A percentile compares a stretch with the other conserved stretches of the same genome.
phyloP scores from a whole-genome alignment of 2,329 filamentous ascomycete species.

The Pyrenophora tritici-repentis region DNA sequence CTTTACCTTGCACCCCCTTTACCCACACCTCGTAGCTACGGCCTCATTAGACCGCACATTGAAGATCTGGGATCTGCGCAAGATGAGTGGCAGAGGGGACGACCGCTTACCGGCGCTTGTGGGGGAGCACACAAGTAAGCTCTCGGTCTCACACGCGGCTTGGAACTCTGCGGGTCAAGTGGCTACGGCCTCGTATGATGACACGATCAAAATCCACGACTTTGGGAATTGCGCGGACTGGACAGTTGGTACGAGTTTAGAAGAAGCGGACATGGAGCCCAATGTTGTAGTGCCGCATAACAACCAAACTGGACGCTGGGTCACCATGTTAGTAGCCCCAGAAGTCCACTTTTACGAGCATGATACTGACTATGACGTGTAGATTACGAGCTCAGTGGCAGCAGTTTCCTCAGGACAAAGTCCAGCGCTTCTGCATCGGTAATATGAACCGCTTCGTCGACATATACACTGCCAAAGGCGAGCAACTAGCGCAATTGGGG shows the following conservation, averaged over 20 bases:
- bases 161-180: slow-evolving; percentile 86
- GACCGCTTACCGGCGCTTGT: slow-evolving; percentile 69
- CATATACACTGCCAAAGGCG: slow-evolving; percentile 79
- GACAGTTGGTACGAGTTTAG: slow-evolving; percentile 64
- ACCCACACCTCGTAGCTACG: slow-evolving; percentile 83
- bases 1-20: slow-evolving; percentile 79
- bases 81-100: slow-evolving; percentile 69
- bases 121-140: slow-evolving; percentile 77
- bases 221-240: slow-evolving; percentile 58
- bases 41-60: slow-evolving; percentile 87
- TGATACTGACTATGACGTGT: neutral
- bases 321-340: slow-evolving; percentile 67
- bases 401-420: slow-evolving; percentile 71
- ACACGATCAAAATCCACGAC: slow-evolving; percentile 91
- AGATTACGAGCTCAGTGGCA: slow-evolving; percentile 89
- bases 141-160: slow-evolving; percentile 90
- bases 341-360: slow-evolving; percentile 11
- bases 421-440: slow-evolving; percentile 88
- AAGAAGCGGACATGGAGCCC: slow-evolving; percentile 69
- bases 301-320: slow-evolving; percentile 94
- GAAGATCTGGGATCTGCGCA: slow-evolving; percentile 90
- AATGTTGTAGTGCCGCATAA: slow-evolving; percentile 77
- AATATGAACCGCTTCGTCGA: slow-evolving; percentile 99
- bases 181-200: slow-evolving; percentile 92
- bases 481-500: slow-evolving; percentile 85